Evolutionary conservation across 2,329 filamentous ascomycete genomes (phyloP).

Genomic region (Aspergillus tanneri): DNA sequence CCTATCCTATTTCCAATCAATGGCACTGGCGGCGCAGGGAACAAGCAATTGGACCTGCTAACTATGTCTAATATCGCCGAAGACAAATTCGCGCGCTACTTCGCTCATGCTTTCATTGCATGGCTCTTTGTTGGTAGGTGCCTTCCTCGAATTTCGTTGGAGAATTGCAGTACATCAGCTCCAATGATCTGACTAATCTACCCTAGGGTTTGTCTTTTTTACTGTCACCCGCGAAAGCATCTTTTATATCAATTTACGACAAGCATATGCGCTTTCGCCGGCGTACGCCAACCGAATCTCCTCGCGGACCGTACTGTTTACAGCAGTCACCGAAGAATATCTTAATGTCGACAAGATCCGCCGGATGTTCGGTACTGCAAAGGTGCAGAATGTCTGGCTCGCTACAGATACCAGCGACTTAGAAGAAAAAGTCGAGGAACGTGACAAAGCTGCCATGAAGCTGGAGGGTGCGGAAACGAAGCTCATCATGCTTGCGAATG

Average conservation of each 20-base stretch:
- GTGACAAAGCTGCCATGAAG: slow-evolving; percentile 75
- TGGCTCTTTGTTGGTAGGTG: slow-evolving; percentile 72
- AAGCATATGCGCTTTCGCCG: slow-evolving; percentile 86
- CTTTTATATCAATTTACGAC: slow-evolving; percentile 87
- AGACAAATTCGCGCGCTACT: slow-evolving; percentile 65
- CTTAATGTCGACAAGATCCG: slow-evolving; percentile 74
- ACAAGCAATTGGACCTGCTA: slow-evolving; percentile 70
- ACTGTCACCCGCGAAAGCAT: slow-evolving; percentile 84
- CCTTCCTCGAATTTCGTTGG: not conserved
- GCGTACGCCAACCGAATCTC: slow-evolving; percentile 82
- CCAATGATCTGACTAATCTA: not conserved
- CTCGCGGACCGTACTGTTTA: slow-evolving; percentile 85
- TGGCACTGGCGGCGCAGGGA: slow-evolving; percentile 69
- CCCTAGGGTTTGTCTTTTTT: slow-evolving; percentile 75
- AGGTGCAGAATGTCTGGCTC: slow-evolving; percentile 83
- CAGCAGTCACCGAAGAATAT: slow-evolving; percentile 76
- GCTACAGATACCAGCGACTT: slow-evolving; percentile 73
- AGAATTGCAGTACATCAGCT: not conserved
- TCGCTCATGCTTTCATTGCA: slow-evolving; percentile 75
- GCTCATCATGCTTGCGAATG: slow-evolving; percentile 76
- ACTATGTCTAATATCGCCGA: slow-evolving; percentile 71
- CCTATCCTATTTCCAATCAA: slow-evolving; percentile 88
- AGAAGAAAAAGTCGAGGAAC: slow-evolving; percentile 75
- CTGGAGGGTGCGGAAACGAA: slow-evolving; percentile 85
- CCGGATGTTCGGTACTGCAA: slow-evolving; percentile 72